phyloP scores from a whole-genome alignment of 164 flowering plant species.

The Dillenia suffruticosa region DNA sequence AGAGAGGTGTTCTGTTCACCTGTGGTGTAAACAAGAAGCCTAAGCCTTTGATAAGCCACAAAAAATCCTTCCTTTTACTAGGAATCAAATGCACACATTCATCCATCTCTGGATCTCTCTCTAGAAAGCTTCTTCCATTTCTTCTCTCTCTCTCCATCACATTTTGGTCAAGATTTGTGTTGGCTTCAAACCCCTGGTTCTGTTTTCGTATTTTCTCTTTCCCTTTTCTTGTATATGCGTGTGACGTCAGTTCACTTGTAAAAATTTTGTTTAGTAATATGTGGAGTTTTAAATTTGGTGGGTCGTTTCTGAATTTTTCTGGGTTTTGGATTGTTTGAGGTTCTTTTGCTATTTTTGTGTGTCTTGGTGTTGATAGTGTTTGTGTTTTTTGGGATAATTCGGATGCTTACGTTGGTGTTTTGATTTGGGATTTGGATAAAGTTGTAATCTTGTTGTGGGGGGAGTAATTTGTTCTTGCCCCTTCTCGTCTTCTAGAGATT shows the following conservation, averaged over 20 bases:
- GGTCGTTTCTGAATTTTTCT: background rate
- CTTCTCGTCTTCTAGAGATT: background rate
- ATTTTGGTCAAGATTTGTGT: no score
- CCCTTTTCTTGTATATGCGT: background rate
- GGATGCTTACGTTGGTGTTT: constrained; percentile 12
- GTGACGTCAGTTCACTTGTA: background rate
- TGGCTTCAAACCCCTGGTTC: no score
- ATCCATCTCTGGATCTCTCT: no score
- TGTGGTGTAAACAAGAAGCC: no score
- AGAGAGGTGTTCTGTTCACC: no score
- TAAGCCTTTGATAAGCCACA: no score
- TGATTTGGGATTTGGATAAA: constrained; percentile 1
- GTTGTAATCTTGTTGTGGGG: background rate
- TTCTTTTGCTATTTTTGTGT: constrained; percentile 4
- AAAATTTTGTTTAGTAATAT: background rate
- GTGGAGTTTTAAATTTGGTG: background rate
- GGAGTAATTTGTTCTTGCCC: constrained; percentile 4
- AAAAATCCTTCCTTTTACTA: no score
- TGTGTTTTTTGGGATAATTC: constrained; percentile 14
- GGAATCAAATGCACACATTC: no score
- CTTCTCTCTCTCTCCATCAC: no score
- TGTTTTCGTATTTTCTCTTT: background rate
- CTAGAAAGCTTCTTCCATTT: no score
- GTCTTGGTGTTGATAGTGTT: constrained; percentile 12
- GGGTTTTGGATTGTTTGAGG: constrained; percentile 2